phyloP scores from a whole-genome alignment of 257 asterid genomes.

The Plantago elongata region DNA sequence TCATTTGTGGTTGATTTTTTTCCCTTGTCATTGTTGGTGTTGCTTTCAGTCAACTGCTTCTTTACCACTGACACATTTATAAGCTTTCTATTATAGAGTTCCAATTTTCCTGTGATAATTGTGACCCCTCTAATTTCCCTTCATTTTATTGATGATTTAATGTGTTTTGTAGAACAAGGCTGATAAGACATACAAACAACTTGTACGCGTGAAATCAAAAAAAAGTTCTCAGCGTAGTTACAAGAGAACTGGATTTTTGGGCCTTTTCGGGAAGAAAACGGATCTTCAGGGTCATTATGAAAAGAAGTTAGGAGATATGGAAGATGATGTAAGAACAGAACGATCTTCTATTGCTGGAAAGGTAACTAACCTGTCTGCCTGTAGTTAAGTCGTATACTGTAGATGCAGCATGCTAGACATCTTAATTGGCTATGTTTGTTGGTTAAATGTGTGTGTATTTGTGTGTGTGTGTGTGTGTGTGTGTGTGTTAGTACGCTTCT shows the following conservation, averaged over 20 bases:
- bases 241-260: conserved; percentile 55
- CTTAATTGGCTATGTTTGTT: neutral
- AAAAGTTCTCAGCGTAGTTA: conserved; percentile 34
- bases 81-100: neutral
- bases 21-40: neutral
- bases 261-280: conserved; percentile 54
- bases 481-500: neutral
- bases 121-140: conserved; percentile 4
- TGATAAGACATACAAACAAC: conserved; percentile 46
- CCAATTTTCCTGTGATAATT: conserved; percentile 5
- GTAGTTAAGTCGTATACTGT: conserved; percentile 11
- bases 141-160: conserved; percentile 15
- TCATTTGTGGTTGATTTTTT: conserved; percentile 16
- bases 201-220: conserved; percentile 46
- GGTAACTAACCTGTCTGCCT: conserved; percentile 38
- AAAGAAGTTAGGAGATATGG: conserved; percentile 67
- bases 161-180: conserved; percentile 52
- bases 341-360: conserved; percentile 53
- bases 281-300: conserved; percentile 54
- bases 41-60: neutral
- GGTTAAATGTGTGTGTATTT: too few species aligned
- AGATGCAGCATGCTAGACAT: conserved; percentile 1
- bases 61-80: neutral
- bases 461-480: too few species aligned
- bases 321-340: conserved; percentile 60